Percentiles rank a stretch among this genome's conserved stretches.
Evolutionary conservation across 495 filamentous ascomycete genomes (phyloP).

Genomic region (Astrocystis sublimbata): DNA sequence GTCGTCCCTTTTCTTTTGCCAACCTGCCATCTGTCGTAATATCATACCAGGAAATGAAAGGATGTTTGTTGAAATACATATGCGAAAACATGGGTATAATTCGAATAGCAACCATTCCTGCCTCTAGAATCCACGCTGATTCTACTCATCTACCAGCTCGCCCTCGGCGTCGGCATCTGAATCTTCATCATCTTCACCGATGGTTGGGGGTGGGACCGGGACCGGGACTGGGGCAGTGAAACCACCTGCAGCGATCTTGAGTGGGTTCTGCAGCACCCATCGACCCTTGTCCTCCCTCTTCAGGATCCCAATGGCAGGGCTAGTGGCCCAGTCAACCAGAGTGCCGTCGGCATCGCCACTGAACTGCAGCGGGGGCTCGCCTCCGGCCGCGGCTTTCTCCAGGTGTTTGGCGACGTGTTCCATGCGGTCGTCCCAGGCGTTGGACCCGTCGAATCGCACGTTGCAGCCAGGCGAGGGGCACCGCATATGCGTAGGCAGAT

Average conservation of each 20-base stretch:
- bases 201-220: too few relatives aligned
- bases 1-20: not conserved
- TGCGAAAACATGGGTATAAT: constrained; percentile 7
- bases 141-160: constrained; percentile 31
- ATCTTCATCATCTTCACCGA: constrained; percentile 28
- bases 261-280: constrained; percentile 36
- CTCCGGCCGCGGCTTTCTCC: constrained; percentile 52
- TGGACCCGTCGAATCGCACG: constrained; percentile 58
- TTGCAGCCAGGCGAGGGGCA: constrained; percentile 67
- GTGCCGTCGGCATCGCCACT: constrained; percentile 39
- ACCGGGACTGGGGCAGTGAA: not conserved
- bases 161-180: constrained; percentile 34
- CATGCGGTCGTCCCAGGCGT: constrained; percentile 80
- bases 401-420: constrained; percentile 88
- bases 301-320: constrained; percentile 43
- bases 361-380: constrained; percentile 37
- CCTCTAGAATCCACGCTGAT: not conserved
- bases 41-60: too few relatives aligned
- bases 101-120: not conserved
- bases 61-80: too few relatives aligned
- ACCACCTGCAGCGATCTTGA: constrained; percentile 29
- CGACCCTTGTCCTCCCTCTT: constrained; percentile 25
- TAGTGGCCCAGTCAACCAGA: constrained; percentile 50
- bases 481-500: constrained; percentile 58
- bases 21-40: constrained; percentile 2